Base-by-base conservation (phyloP, 179 eudicot genomes). In the Gypsophila paniculata region DNA sequence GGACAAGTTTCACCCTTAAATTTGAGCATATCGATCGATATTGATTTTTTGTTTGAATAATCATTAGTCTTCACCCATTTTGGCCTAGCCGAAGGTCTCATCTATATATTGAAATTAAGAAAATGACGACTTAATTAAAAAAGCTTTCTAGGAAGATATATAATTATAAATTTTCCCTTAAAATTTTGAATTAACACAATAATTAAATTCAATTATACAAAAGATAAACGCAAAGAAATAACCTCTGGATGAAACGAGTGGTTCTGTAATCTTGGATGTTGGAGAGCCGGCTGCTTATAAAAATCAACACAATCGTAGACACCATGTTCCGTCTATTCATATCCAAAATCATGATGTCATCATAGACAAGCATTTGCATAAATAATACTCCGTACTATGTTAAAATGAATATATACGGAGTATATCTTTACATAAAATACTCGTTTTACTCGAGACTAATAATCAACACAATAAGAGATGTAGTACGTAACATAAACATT, bases 1-100 rank as follows among this genome's bases (percentile, higher is more conserved):
- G 79, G 79, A 65, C 79, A 76, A 26, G 70, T 53, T 69, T 48
- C 74, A 15, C 49, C 63, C 70, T 76, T 76, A 39, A 76, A n/a
- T 58, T 22, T 64, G n/a, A 64, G 11, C 46, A 6, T 64, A 38
- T 34, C 65, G 6, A 49, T 12, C 7, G 23, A 23, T 18, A 6
- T 8, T 8, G 46, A 42, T 42, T 42, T 42, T 23, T 51, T 19
- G 9, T 38, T 13, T 25, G 11, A 22, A 32, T 6, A 14, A 48
- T 13, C 36, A 25, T 14, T 54, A 48, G 13, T 15, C 72, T 10
- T 70, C 12, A 11, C 14, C 64, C 63, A 23, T 8, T 38, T 51
- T 6, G 70, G 78, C 23, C 65, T 70, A 25, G 23, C 70, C 18
- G 70, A 61, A 23, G 78, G 78, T 58, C 32, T 70, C 78, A 63